Percentiles rank a stretch among this genome's conserved stretches.
phyloP scores from a whole-genome alignment of 2,329 filamentous ascomycete genomes.

The Venturia pyrina region DNA sequence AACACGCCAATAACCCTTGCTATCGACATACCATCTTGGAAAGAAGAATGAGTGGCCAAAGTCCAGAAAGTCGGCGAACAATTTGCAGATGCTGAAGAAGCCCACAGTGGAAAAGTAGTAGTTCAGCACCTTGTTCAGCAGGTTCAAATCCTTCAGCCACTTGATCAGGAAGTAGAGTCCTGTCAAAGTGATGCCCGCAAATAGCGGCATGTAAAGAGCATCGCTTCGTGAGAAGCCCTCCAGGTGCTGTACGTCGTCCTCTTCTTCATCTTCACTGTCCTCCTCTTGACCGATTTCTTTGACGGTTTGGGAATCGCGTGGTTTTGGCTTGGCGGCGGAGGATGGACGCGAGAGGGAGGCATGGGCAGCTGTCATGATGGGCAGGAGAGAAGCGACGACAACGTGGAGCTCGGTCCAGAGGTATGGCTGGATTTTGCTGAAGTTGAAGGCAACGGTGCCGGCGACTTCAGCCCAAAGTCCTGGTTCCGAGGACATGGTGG shows the following conservation, averaged over 20 bases:
- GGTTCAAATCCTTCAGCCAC: slow-evolving; percentile 69
- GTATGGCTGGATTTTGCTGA: slow-evolving; percentile 28
- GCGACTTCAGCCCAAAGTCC: slow-evolving; percentile 23
- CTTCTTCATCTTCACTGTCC: slow-evolving; percentile 42
- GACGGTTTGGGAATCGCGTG: slow-evolving; percentile 31
- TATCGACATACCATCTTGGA: slow-evolving; percentile 42
- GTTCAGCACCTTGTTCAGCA: slow-evolving; percentile 74
- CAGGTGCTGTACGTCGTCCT: slow-evolving; percentile 46
- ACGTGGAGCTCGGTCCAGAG: slow-evolving; percentile 52
- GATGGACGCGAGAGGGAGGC: slow-evolving; percentile 75
- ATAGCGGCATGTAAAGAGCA: slow-evolving; percentile 72
- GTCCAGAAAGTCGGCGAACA: slow-evolving; percentile 63
- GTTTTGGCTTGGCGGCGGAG: slow-evolving; percentile 58
- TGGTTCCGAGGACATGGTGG: slow-evolving; percentile 11
- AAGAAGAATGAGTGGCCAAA: slow-evolving; percentile 10
- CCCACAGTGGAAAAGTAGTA: slow-evolving; percentile 76
- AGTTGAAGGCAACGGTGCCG: slow-evolving; percentile 34
- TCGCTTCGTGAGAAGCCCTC: slow-evolving; percentile 66
- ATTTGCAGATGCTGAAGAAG: slow-evolving; percentile 62
- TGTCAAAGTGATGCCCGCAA: slow-evolving; percentile 62
- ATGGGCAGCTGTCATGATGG: slow-evolving; percentile 77
- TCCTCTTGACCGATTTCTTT: slow-evolving; percentile 38
- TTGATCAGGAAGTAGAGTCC: slow-evolving; percentile 83
- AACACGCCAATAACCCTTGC: slow-evolving; percentile 42
- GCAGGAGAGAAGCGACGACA: slow-evolving; percentile 60